phyloP scores from a whole-genome alignment of 495 filamentous ascomycete genomes.

The Hypomontagnella submonticulosa region DNA sequence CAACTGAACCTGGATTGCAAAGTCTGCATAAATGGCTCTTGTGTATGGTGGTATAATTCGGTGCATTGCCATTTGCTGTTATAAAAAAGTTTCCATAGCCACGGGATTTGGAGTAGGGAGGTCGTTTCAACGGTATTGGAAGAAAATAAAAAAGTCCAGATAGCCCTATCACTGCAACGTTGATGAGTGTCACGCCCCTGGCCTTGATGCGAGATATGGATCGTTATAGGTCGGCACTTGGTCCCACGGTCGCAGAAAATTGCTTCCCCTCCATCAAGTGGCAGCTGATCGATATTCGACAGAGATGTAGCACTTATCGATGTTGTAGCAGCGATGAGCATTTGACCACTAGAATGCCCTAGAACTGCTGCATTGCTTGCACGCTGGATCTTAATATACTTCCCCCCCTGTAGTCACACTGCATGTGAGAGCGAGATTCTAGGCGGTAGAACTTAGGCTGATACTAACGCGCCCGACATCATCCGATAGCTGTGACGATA shows the following conservation, averaged over 20 bases:
- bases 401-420: constrained; percentile 28
- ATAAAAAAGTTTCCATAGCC: constrained; percentile 31
- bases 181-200: constrained; percentile 26
- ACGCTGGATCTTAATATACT: constrained; percentile 37
- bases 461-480: constrained; percentile 42
- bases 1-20: constrained; percentile 9
- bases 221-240: constrained; percentile 30
- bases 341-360: constrained; percentile 16
- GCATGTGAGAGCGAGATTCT: constrained; percentile 29
- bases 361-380: constrained; percentile 15
- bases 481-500: constrained; percentile 59
- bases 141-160: constrained; percentile 14
- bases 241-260: constrained; percentile 27
- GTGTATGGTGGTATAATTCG: constrained; percentile 1
- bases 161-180: constrained; percentile 32
- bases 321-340: constrained; percentile 3
- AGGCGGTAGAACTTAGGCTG: constrained; percentile 44
- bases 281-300: constrained; percentile 17
- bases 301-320: neutral
- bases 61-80: constrained; percentile 22
- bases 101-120: constrained; percentile 41
- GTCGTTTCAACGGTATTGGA: constrained; percentile 7
- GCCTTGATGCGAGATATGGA: constrained; percentile 21
- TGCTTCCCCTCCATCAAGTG: constrained; percentile 31
- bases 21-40: constrained; percentile 30